Percentiles rank a stretch among this genome's conserved stretches.
Evolutionary conservation across 169 alveolate genomes (phyloP).

Genomic region (Cryptosporidium sp.): DNA sequence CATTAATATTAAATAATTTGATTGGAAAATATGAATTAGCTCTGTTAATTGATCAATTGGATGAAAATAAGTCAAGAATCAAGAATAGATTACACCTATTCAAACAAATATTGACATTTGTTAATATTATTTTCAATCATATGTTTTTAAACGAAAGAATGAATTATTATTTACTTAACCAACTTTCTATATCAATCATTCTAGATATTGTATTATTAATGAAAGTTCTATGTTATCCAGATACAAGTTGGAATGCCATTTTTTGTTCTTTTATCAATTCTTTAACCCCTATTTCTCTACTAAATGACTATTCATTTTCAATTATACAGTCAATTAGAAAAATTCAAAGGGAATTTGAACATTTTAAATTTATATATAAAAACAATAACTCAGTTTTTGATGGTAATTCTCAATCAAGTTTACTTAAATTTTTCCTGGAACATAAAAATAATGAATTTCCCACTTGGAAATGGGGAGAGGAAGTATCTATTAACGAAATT

Average conservation of each 20-base stretch:
- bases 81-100: conserved; percentile 10
- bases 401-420: background rate
- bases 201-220: conserved; percentile 35
- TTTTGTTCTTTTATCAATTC: conserved; percentile 15
- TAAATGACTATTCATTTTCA: background rate
- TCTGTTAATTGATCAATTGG: background rate
- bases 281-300: background rate
- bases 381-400: background rate
- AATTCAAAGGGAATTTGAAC: conserved; percentile 26
- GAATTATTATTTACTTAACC: background rate
- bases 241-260: background rate
- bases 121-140: conserved; percentile 4
- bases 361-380: background rate
- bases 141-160: background rate
- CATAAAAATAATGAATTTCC: background rate
- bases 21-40: background rate
- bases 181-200: conserved; percentile 17
- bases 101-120: background rate
- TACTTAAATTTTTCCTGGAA: background rate
- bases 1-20: background rate
- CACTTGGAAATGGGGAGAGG: background rate
- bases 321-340: conserved; percentile 19
- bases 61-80: background rate
- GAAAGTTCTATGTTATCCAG: conserved; percentile 8
- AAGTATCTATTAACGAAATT: background rate